Conservation (phyloP, 1,284 basidiomycete species). For the Ustilago lituana region DNA sequence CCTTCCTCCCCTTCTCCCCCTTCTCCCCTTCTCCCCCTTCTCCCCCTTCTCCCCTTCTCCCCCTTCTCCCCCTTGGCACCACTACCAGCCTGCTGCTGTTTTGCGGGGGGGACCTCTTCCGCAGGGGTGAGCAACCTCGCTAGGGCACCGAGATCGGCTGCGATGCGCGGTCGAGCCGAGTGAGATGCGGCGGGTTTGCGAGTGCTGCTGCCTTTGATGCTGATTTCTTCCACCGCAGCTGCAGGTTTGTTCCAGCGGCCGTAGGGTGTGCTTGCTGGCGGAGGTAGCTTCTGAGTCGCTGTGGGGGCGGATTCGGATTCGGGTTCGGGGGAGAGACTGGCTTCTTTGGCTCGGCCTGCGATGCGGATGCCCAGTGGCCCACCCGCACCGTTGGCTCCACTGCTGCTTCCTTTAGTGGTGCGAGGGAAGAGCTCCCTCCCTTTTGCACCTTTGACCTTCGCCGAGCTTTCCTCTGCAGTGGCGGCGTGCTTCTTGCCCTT, state of each 20-base stretch:
- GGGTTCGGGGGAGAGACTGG: slow-evolving; percentile 15
- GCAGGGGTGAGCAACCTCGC: slow-evolving; percentile 18
- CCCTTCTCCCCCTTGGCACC: neutral
- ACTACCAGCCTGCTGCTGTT: no score
- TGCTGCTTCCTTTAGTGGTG: neutral
- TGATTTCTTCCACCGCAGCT: neutral
- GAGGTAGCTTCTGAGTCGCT: neutral
- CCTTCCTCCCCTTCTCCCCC: neutral
- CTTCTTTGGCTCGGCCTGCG: slow-evolving; percentile 32
- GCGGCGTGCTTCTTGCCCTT: neutral
- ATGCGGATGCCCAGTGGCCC: slow-evolving; percentile 35
- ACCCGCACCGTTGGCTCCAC: neutral
- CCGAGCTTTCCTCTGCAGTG: neutral
- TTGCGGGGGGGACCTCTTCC: neutral
- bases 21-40: neutral
- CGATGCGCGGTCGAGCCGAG: slow-evolving; percentile 1
- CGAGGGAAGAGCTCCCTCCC: slow-evolving; percentile 7
- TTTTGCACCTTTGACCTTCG: neutral
- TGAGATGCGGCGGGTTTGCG: slow-evolving; percentile 2
- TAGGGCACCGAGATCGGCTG: slow-evolving; percentile 15
- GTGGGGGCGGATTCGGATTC: neutral
- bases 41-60: neutral
- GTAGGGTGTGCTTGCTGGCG: slow-evolving; percentile 36
- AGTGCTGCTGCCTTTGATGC: slow-evolving; percentile 10
- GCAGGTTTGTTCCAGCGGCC: slow-evolving; percentile 31